Evolutionary conservation across 768 basidiomycete genomes (phyloP), one percentile per base, ranked within the genome.

Genomic region (Artomyces pyxidatus): DNA sequence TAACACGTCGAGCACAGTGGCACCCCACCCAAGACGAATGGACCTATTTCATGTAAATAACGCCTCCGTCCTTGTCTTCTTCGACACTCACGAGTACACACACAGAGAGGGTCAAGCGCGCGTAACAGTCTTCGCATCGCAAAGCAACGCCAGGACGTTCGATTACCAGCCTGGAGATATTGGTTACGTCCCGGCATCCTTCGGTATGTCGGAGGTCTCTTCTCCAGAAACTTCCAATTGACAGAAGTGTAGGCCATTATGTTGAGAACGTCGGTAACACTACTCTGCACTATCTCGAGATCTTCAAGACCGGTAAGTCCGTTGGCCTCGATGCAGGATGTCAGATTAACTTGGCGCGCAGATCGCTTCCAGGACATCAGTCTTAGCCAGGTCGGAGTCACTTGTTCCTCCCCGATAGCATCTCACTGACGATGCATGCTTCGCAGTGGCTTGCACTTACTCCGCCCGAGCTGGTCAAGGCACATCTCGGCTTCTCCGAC

Each of bases 21-120:
- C 83, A 85, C 54, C 83, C 83, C 6, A 78, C 76, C 10, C 68
- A 79, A 56, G 78, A 81, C 50, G 81, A 83, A 63, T 83, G 81
- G 81, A 70, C 63, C 45, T 77, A 71, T 59, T 75, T 68, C 68
- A 45, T 81, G 78, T 78, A 59, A 48, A 68, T 65, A 40, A 21
- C 44, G 47, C 51, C 43, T 64, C 53, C 59, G 30, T 25, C 50
- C 44, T 19, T 16, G 11, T 22, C 16, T 11, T 22, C n/a, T 8
- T 11, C 12, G 32, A 4, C 42, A 37, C 22, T 54, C 39, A 47
- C 25, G 50, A 42, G 29, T 51, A 46, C 41, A n/a, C n/a, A 46
- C 16, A 9, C 51, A 83, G 78, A 32, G 71, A 74, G 60, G 82
- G 80, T 3, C 50, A 68, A 26, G 75, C 61, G 2, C 76, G 81